Evolutionary conservation across 2,329 filamentous ascomycete genomes (phyloP).

Genomic region (Pseudogymnoascus sp.): DNA sequence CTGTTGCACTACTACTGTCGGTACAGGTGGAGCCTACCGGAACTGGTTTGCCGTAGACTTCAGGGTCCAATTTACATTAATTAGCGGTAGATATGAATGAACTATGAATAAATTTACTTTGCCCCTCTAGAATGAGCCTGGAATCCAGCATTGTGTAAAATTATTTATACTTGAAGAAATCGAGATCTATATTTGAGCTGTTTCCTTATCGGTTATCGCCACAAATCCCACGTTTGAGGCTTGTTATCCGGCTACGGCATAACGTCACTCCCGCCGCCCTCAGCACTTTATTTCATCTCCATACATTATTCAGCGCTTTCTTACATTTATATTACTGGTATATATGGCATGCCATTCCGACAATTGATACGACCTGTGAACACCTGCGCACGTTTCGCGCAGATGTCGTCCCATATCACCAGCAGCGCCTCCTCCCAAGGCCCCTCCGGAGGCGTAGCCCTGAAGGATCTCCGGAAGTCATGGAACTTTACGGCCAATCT

Average conservation of each 20-base stretch:
- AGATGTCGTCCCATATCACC: slow-evolving; percentile 41
- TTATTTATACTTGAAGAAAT: background rate
- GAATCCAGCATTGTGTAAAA: background rate
- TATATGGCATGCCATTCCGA: slow-evolving; percentile 26
- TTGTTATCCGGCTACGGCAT: background rate
- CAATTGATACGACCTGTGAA: slow-evolving; percentile 21
- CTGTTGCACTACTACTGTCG: background rate
- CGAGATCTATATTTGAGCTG: background rate
- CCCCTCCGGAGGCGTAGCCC: slow-evolving; percentile 25
- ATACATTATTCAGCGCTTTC: background rate
- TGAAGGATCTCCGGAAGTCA: slow-evolving; percentile 56
- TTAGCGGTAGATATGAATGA: background rate
- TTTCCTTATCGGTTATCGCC: slow-evolving; percentile 7
- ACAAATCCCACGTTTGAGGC: background rate
- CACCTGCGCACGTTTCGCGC: slow-evolving; percentile 35
- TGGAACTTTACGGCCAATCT: slow-evolving; percentile 62
- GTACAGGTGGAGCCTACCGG: background rate
- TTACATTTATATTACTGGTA: background rate
- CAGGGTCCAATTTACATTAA: background rate
- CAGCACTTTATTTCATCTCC: background rate
- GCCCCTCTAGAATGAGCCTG: background rate
- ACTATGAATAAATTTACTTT: background rate
- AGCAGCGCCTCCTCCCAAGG: slow-evolving; percentile 19
- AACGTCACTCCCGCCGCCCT: background rate
- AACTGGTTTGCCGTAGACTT: background rate